A percentile compares a stretch with the other conserved stretches of the same genome.
phyloP scores from a whole-genome alignment of 257 asterid species.

The Salvia rosmarinus region DNA sequence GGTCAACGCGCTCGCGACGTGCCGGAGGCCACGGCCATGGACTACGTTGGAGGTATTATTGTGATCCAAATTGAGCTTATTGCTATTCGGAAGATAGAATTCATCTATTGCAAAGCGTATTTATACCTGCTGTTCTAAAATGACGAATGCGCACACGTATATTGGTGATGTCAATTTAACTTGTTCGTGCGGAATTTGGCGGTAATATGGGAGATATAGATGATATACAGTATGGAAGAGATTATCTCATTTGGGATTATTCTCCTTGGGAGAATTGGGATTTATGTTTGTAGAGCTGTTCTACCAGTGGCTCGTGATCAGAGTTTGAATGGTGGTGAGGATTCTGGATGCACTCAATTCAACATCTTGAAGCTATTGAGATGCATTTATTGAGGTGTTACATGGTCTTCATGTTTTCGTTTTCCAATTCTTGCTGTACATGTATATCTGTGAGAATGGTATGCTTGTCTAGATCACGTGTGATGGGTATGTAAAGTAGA shows the following conservation, averaged over 20 bases:
- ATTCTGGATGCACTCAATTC: background rate
- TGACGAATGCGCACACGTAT: background rate
- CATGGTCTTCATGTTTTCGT: background rate
- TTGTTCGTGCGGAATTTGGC: background rate
- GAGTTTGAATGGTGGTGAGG: no score
- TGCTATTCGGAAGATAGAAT: background rate
- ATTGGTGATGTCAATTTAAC: background rate
- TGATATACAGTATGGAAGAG: background rate
- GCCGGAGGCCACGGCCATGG: conserved; percentile 81
- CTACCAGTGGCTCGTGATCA: no score
- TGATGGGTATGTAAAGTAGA: background rate
- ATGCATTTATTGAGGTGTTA: background rate
- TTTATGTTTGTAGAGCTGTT: background rate
- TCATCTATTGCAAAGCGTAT: no score
- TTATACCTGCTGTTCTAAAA: background rate
- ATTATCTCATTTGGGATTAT: no score
- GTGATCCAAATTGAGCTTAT: background rate
- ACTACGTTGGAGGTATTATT: conserved; percentile 73
- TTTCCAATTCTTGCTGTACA: conserved; percentile 1
- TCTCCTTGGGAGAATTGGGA: background rate
- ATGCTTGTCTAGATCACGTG: conserved; percentile 22
- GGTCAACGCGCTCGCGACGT: conserved; percentile 85
- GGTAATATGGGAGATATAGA: background rate
- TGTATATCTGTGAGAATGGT: background rate
- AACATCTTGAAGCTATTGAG: conserved; percentile 7